phyloP scores from a whole-genome alignment of 148 eudicot genomes.

The Persicaria tinctoria region DNA sequence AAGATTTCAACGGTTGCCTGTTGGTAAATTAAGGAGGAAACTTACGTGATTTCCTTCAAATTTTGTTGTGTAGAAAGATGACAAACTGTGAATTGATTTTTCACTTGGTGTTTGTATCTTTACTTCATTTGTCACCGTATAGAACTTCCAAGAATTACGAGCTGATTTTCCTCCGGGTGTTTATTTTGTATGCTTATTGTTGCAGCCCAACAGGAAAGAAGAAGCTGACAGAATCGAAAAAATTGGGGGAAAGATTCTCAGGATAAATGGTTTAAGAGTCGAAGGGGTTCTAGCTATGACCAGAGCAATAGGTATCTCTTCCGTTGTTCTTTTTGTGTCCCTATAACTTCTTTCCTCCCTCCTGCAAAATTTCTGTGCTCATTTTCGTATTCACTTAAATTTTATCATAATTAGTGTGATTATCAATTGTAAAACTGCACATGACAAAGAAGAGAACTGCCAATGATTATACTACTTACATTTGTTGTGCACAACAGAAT shows the following conservation, averaged over 20 bases:
- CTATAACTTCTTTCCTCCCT: neutral
- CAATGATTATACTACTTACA: neutral
- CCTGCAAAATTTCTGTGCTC: neutral
- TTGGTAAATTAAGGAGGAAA: neutral
- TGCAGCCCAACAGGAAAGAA: constrained; percentile 8
- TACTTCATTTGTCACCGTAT: neutral
- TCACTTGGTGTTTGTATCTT: neutral
- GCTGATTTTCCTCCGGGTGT: neutral
- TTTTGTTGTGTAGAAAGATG: neutral
- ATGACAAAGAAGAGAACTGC: neutral
- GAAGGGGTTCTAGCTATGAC: constrained; percentile 12
- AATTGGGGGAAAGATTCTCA: constrained; percentile 5
- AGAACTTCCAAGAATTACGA: neutral
- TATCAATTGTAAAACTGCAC: neutral
- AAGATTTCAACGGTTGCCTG: neutral
- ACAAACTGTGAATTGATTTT: neutral
- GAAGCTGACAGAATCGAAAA: constrained; percentile 6
- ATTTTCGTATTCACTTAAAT: neutral
- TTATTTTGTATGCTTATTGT: neutral
- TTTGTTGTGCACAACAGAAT: neutral
- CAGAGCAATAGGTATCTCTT: constrained; percentile 11
- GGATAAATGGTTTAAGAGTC: constrained; percentile 7
- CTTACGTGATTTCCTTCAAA: neutral
- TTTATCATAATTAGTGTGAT: neutral
- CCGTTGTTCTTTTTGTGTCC: neutral